Conservation (phyloP, 768 basidiomycete genomes). For the Udeniomyces megalosporus region DNA sequence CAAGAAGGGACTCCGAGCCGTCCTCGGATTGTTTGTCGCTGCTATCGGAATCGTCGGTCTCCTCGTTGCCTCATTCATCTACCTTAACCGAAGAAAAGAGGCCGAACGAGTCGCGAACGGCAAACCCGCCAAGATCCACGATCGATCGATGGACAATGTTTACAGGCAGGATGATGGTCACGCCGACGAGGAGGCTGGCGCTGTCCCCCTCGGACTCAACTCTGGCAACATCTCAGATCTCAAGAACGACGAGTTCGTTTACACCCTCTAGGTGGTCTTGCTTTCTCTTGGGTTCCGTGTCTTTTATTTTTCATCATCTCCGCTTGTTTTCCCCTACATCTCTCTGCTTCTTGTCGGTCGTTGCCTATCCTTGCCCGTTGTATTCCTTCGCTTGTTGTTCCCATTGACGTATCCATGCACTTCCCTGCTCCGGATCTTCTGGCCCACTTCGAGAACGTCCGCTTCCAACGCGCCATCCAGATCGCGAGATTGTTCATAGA, state of each 20-base stretch:
- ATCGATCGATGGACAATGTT: conserved; percentile 30
- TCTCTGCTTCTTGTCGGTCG: too few relatives aligned
- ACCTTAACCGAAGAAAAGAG: conserved; percentile 33
- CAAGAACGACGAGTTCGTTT: conserved; percentile 23
- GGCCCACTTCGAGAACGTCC: too few relatives aligned
- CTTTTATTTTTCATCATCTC: too few relatives aligned
- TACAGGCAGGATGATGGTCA: conserved; percentile 14
- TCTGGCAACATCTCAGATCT: conserved; percentile 21
- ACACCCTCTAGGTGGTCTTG: too few relatives aligned
- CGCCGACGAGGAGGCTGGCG: conserved; percentile 10
- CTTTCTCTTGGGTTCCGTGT: too few relatives aligned
- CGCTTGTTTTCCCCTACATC: too few relatives aligned
- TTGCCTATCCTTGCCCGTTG: too few relatives aligned
- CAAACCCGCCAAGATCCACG: conserved; percentile 29
- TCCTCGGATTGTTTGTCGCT: conserved; percentile 32
- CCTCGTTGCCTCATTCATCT: conserved; percentile 31
- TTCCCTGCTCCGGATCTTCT: too few relatives aligned
- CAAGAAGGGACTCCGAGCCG: conserved; percentile 32
- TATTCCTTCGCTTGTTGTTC: too few relatives aligned
- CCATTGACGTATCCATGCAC: too few relatives aligned
- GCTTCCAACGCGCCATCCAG: too few relatives aligned
- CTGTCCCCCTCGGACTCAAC: conserved; percentile 8
- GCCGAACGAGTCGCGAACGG: conserved; percentile 29
- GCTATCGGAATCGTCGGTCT: conserved; percentile 30
- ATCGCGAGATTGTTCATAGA: too few relatives aligned